These are phyloP conservation scores for Pisolithus microcarpus DNA, from an alignment of 768 basidiomycete species.

Conservation along the genomic window DNA sequence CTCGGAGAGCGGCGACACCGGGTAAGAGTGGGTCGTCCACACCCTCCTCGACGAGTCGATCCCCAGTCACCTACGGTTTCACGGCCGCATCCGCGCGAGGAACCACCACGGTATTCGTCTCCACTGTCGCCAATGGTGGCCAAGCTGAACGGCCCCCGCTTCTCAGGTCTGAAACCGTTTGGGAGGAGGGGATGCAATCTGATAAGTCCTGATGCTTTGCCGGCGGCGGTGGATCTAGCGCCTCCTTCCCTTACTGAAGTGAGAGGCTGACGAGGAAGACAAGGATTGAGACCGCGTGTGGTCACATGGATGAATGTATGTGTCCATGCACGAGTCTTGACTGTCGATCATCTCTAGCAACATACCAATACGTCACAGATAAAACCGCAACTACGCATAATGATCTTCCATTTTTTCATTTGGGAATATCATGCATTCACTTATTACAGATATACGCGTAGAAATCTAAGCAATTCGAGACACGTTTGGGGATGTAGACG, in stretches of 20 bases:
- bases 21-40: conserved; percentile 50
- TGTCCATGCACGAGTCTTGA: background rate
- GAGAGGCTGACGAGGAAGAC: background rate
- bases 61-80: conserved; percentile 45
- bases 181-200: background rate
- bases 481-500: no score
- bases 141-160: conserved; percentile 13
- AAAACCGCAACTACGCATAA: conserved; percentile 7
- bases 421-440: conserved; percentile 12
- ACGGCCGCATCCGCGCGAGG: conserved; percentile 22
- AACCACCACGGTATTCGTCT: conserved; percentile 15
- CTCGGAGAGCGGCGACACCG: conserved; percentile 13
- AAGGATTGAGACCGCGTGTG: background rate
- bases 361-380: background rate
- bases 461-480: background rate
- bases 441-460: conserved; percentile 11
- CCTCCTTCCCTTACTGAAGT: background rate
- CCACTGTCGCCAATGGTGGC: conserved; percentile 10
- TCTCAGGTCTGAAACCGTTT: conserved; percentile 9
- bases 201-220: background rate
- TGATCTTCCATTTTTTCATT: conserved; percentile 9
- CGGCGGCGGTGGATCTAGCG: conserved; percentile 12
- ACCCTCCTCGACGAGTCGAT: conserved; percentile 51
- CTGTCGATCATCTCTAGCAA: background rate
- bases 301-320: background rate